Evolutionary conservation across 768 basidiomycete species (phyloP), one percentile per base, ranked within the genome.

Genomic region (Agaricus sinodeliciosus): DNA sequence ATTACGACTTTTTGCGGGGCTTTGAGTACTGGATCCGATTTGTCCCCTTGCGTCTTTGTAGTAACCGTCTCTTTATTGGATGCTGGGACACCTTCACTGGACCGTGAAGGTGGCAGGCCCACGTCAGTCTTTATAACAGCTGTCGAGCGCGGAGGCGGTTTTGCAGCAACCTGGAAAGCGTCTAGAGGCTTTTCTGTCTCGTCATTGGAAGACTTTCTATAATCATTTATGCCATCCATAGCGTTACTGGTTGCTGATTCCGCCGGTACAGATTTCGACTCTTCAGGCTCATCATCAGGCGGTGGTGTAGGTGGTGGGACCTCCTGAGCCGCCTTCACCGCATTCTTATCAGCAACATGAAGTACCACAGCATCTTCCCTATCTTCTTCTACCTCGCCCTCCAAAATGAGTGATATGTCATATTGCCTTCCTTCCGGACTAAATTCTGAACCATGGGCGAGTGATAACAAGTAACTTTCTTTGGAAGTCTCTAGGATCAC

Each of bases 401-500:
- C 70, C 55, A 72, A 31, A 42, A 75, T 63, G 42, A 75, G 50
- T 22, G 68, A 67, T 34, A 75, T 67, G 58, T 73, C 71, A 48
- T 72, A 75, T 34, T 56, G 58, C 49, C 58, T 58, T n/a, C 52
- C 54, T 9, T 48, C 45, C 2, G 27, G 35, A 34, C 40, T 48
- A n/a, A 54, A 36, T 19, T 54, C 45, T 15, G 52, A 54, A 42
- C 41, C 45, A 35, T 48, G 52, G 13, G 45, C 16, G n/a, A 54
- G 35, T 12, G 56, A 49, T 37, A 74, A 61, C 22, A 72, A 54
- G 28, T 75, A 75, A 22, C 67, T 65, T 51, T 75, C 71, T 51
- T 72, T 73, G 4, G 61, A 58, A 3, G 72, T 73, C 59, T 75
- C 72, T 3, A 75, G 61, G 9, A 72, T 68, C 39, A 75, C 62